Percentiles rank a stretch among this genome's conserved stretches.
phyloP scores from a whole-genome alignment of 495 filamentous ascomycete genomes.

The Halenospora varia region DNA sequence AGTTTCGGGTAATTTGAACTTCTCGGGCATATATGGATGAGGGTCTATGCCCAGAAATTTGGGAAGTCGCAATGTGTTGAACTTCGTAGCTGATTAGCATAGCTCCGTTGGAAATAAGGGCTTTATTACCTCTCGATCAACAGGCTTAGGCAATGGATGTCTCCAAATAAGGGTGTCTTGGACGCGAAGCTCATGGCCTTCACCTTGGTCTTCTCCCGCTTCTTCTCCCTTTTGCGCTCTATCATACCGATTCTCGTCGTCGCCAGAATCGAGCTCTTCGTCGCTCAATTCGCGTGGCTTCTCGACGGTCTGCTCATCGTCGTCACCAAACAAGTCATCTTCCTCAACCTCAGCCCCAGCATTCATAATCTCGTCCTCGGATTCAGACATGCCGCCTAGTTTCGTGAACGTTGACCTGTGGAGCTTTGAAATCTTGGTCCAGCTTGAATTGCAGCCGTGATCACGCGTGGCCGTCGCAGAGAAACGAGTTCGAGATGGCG shows the following conservation, averaged over 20 bases:
- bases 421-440: too few relatives aligned
- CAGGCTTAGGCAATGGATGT: conserved; percentile 67
- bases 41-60: conserved; percentile 75
- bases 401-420: neutral
- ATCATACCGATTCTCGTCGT: conserved; percentile 49
- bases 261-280: conserved; percentile 76
- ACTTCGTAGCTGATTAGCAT: conserved; percentile 37
- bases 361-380: conserved; percentile 38
- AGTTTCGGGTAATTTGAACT: conserved; percentile 57
- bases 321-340: conserved; percentile 65
- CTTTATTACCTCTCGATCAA: conserved; percentile 55
- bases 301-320: conserved; percentile 30
- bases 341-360: conserved; percentile 36
- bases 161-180: conserved; percentile 56
- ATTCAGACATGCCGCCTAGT: conserved; percentile 41
- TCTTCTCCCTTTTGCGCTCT: conserved; percentile 35
- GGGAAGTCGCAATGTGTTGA: conserved; percentile 76
- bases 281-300: conserved; percentile 49
- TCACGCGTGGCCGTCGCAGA: too few relatives aligned
- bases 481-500: too few relatives aligned
- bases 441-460: neutral
- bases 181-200: conserved; percentile 49
- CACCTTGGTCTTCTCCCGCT: conserved; percentile 37
- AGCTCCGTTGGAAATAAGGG: conserved; percentile 1
- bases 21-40: conserved; percentile 65